These are phyloP conservation scores for Thermochaetoides thermophila DNA, from an alignment of 495 filamentous ascomycete species.

Conservation along the genomic window DNA sequence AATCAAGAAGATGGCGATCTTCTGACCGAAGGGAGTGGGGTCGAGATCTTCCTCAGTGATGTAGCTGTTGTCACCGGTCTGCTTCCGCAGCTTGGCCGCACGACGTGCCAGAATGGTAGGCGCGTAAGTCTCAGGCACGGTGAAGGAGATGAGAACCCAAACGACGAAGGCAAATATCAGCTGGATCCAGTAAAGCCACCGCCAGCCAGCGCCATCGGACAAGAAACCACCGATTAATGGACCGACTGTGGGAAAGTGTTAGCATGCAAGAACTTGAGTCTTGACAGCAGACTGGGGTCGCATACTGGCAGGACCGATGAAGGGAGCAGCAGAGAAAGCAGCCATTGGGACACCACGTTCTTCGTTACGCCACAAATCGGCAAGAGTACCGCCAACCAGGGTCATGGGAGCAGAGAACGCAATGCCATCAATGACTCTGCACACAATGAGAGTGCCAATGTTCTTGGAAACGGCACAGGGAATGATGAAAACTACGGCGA, in stretches of 20 bases:
- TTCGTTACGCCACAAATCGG: slow-evolving; percentile 71
- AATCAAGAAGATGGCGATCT: slow-evolving; percentile 50
- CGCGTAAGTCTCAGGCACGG: slow-evolving; percentile 67
- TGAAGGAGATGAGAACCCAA: slow-evolving; percentile 61
- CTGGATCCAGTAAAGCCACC: slow-evolving; percentile 79
- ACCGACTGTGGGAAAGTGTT: slow-evolving; percentile 24
- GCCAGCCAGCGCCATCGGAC: slow-evolving; percentile 52
- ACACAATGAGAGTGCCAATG: slow-evolving; percentile 58
- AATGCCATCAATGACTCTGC: slow-evolving; percentile 61
- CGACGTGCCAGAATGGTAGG: slow-evolving; percentile 51
- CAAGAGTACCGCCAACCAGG: slow-evolving; percentile 61
- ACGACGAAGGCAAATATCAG: slow-evolving; percentile 51
- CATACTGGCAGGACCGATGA: slow-evolving; percentile 55
- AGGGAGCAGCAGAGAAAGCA: slow-evolving; percentile 68
- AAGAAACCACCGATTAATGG: slow-evolving; percentile 67
- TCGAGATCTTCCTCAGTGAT: slow-evolving; percentile 67
- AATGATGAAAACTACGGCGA: slow-evolving; percentile 64
- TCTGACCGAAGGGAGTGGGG: slow-evolving; percentile 44
- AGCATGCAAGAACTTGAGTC: no score
- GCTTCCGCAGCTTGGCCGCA: slow-evolving; percentile 51
- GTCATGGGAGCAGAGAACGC: slow-evolving; percentile 77
- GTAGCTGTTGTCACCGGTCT: slow-evolving; percentile 45
- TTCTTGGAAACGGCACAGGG: slow-evolving; percentile 64
- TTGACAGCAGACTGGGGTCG: no score
- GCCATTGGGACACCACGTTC: slow-evolving; percentile 77